Evolutionary conservation across 768 basidiomycete genomes (phyloP).

Genomic region (Kwoniella botswanensis): DNA sequence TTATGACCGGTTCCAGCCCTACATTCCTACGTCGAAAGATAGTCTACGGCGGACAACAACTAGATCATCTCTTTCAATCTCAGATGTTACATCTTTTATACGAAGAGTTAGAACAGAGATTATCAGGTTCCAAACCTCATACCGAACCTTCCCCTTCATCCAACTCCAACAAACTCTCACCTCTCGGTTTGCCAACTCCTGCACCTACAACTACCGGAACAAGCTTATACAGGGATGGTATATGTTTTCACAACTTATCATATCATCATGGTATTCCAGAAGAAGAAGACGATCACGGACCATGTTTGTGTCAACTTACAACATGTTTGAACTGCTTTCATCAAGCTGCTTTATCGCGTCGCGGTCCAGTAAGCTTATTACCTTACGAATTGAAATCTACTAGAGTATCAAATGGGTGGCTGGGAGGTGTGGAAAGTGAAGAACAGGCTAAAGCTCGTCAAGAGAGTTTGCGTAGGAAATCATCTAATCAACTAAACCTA

Average conservation of each 20-base stretch:
- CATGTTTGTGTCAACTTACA: slow-evolving; percentile 51
- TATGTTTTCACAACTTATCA: slow-evolving; percentile 54
- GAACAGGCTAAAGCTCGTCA: slow-evolving; percentile 33
- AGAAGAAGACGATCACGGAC: slow-evolving; percentile 51
- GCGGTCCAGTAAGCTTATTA: slow-evolving; percentile 38
- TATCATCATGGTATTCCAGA: slow-evolving; percentile 48
- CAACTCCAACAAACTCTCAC: slow-evolving; percentile 22
- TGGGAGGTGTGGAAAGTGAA: slow-evolving; percentile 36
- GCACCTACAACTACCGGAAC: slow-evolving; percentile 10
- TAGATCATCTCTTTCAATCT: slow-evolving; percentile 51
- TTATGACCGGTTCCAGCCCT: slow-evolving; percentile 50
- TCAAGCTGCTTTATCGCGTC: slow-evolving; percentile 28
- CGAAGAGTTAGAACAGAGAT: slow-evolving; percentile 52
- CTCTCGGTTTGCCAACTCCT: slow-evolving; percentile 15
- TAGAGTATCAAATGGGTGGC: slow-evolving; percentile 34
- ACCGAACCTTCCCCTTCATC: slow-evolving; percentile 34
- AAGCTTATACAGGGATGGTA: slow-evolving; percentile 42
- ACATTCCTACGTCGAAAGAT: slow-evolving; percentile 54
- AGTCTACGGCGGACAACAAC: slow-evolving; percentile 52
- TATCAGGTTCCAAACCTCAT: slow-evolving; percentile 46
- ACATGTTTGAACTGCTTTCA: slow-evolving; percentile 47
- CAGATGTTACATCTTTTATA: slow-evolving; percentile 54
- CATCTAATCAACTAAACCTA: slow-evolving; percentile 6
- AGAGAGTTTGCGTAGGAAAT: slow-evolving; percentile 15
- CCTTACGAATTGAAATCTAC: slow-evolving; percentile 36